Percentiles rank a stretch among this genome's conserved stretches.
These are phyloP conservation scores for Neurospora africana DNA, from an alignment of 495 filamentous ascomycete species.

Conservation along the genomic window DNA sequence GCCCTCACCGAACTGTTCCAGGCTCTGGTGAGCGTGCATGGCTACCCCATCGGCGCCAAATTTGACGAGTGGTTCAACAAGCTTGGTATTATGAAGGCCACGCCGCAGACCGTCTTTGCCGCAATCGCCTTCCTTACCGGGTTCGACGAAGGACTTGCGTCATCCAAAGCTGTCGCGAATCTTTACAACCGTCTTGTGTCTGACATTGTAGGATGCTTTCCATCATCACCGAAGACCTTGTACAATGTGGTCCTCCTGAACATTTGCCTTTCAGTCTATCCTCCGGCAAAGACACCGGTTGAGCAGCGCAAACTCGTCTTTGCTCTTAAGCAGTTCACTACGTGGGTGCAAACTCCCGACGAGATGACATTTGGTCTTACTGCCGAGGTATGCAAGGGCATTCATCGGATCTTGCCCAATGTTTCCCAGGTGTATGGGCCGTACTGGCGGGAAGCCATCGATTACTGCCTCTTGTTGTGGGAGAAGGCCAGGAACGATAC, in stretches of 20 bases:
- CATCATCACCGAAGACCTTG: slow-evolving; percentile 27
- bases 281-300: slow-evolving; percentile 37
- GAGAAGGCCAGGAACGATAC: slow-evolving; percentile 27
- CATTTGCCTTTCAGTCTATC: slow-evolving; percentile 32
- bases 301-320: slow-evolving; percentile 76
- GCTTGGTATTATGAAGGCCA: slow-evolving; percentile 27
- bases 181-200: slow-evolving; percentile 46
- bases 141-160: slow-evolving; percentile 36
- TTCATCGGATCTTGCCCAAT: slow-evolving; percentile 56
- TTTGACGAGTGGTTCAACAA: slow-evolving; percentile 33
- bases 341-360: slow-evolving; percentile 51
- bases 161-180: slow-evolving; percentile 31
- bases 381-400: slow-evolving; percentile 49
- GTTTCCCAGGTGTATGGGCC: slow-evolving; percentile 71
- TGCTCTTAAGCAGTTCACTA: slow-evolving; percentile 64
- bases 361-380: slow-evolving; percentile 39
- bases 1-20: slow-evolving; percentile 33
- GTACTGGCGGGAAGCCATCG: slow-evolving; percentile 65
- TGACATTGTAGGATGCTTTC: slow-evolving; percentile 36
- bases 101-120: slow-evolving; percentile 34
- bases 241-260: slow-evolving; percentile 35
- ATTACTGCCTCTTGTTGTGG: slow-evolving; percentile 48
- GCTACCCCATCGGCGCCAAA: slow-evolving; percentile 17
- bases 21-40: slow-evolving; percentile 25
- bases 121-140: slow-evolving; percentile 45